A percentile compares a stretch with the other conserved stretches of the same genome.
Evolutionary conservation across 1,139 yeast genomes (phyloP).

Genomic region (Suhomyces taliae): DNA sequence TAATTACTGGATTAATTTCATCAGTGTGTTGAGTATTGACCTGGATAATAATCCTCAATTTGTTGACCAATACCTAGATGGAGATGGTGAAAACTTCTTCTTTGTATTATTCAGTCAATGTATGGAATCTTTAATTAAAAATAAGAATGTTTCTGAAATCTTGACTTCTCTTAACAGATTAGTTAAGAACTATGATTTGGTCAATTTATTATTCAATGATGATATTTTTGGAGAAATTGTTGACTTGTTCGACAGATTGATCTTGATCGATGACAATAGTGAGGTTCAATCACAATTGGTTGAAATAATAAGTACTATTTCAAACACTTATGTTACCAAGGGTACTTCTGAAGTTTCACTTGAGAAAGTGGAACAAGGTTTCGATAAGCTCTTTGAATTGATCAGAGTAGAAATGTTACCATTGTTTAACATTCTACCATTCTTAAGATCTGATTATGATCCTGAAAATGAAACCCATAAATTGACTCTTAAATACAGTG

Average conservation of each 20-base stretch:
- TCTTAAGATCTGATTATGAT: constrained; percentile 50
- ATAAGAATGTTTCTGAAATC: constrained; percentile 40
- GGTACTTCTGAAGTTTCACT: constrained; percentile 2
- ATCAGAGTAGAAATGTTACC: constrained; percentile 72
- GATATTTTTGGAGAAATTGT: constrained; percentile 73
- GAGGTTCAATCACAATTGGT: constrained; percentile 55
- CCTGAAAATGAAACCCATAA: constrained; percentile 33
- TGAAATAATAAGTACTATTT: constrained; percentile 55
- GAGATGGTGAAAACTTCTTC: constrained; percentile 72
- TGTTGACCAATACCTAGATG: constrained; percentile 48
- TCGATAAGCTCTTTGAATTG: constrained; percentile 80
- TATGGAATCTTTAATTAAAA: constrained; percentile 64
- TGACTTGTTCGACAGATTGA: constrained; percentile 72
- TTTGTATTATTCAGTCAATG: constrained; percentile 84
- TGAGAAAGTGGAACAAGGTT: constrained; percentile 49
- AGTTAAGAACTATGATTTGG: constrained; percentile 57
- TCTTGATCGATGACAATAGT: constrained; percentile 56
- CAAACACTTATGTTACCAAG: constrained; percentile 26
- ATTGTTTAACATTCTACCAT: constrained; percentile 59
- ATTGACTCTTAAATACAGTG: constrained; percentile 32
- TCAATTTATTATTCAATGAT: constrained; percentile 62
- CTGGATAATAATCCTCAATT: constrained; percentile 51
- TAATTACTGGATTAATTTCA: constrained; percentile 75
- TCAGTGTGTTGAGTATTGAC: constrained; percentile 72
- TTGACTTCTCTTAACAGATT: constrained; percentile 57